Conservation (phyloP, 306 rosid genomes). For the Luffa aegyptiaca region DNA sequence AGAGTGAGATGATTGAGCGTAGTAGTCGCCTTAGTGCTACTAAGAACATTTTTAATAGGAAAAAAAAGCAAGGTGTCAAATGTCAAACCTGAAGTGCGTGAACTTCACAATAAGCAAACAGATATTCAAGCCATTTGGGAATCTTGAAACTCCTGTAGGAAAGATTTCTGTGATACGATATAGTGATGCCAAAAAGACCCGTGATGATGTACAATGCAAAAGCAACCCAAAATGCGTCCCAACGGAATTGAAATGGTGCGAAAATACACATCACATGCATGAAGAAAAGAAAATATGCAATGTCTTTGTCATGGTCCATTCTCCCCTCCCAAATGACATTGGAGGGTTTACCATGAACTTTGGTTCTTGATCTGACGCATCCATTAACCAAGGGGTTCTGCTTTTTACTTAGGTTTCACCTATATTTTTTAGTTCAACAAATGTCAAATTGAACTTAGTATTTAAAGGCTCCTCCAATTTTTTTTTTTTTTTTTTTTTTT, state of each 20-base stretch:
- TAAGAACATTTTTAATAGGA: too few relatives aligned
- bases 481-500: too few relatives aligned
- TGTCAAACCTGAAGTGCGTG: slow-evolving; percentile 59
- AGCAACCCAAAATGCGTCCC: slow-evolving; percentile 53
- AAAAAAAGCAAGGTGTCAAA: too few relatives aligned
- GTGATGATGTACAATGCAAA: slow-evolving; percentile 47
- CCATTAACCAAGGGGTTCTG: neutral
- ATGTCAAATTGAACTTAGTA: too few relatives aligned
- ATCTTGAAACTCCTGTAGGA: slow-evolving; percentile 75
- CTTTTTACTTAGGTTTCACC: too few relatives aligned
- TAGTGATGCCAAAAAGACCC: slow-evolving; percentile 58
- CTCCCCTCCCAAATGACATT: neutral
- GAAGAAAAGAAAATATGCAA: slow-evolving; percentile 32
- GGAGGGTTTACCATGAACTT: neutral
- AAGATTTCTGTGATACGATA: slow-evolving; percentile 72
- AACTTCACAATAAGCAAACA: slow-evolving; percentile 66
- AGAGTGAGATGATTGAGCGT: too few relatives aligned
- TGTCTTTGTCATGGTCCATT: slow-evolving; percentile 18
- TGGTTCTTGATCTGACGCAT: neutral
- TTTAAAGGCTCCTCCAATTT: too few relatives aligned
- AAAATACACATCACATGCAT: slow-evolving; percentile 50
- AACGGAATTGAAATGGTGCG: slow-evolving; percentile 64
- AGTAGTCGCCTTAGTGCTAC: too few relatives aligned
- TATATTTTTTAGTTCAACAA: too few relatives aligned
- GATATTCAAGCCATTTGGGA: slow-evolving; percentile 81